These are phyloP conservation scores for Ceratobasidium sp. DNA, from an alignment of 1,284 basidiomycete species.

Conservation along the genomic window DNA sequence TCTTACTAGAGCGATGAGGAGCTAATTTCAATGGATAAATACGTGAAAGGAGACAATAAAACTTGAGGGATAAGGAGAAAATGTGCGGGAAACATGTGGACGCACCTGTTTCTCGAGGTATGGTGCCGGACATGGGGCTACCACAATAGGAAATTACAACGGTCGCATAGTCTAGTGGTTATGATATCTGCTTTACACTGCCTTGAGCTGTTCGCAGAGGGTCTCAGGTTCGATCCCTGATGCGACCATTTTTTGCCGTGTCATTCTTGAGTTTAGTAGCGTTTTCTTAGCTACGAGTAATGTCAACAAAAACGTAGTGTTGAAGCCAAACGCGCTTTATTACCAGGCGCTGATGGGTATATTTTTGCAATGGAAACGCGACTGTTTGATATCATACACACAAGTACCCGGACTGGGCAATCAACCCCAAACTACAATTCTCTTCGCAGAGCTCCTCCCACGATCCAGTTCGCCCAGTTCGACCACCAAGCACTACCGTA, in stretches of 20 bases:
- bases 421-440: slow-evolving; percentile 34
- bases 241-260: slow-evolving; percentile 29
- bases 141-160: background rate
- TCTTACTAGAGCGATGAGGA: no score
- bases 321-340: no score
- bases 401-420: background rate
- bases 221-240: slow-evolving; percentile 39
- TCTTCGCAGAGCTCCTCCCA: slow-evolving; percentile 34
- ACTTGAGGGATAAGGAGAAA: no score
- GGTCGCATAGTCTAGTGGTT: slow-evolving; percentile 39
- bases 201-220: slow-evolving; percentile 33
- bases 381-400: slow-evolving; percentile 2
- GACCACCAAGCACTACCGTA: slow-evolving; percentile 34
- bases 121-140: background rate
- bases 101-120: no score
- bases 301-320: background rate
- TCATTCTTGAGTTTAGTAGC: background rate
- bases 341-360: no score
- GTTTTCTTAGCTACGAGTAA: background rate
- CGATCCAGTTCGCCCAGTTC: slow-evolving; percentile 37
- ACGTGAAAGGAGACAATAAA: no score
- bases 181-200: slow-evolving; percentile 38
- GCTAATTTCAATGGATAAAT: no score
- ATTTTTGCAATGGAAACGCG: no score
- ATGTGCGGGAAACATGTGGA: no score